These are phyloP conservation scores for Eutrema salsugineum DNA, from an alignment of 441 rosid genomes.

Conservation along the genomic window DNA sequence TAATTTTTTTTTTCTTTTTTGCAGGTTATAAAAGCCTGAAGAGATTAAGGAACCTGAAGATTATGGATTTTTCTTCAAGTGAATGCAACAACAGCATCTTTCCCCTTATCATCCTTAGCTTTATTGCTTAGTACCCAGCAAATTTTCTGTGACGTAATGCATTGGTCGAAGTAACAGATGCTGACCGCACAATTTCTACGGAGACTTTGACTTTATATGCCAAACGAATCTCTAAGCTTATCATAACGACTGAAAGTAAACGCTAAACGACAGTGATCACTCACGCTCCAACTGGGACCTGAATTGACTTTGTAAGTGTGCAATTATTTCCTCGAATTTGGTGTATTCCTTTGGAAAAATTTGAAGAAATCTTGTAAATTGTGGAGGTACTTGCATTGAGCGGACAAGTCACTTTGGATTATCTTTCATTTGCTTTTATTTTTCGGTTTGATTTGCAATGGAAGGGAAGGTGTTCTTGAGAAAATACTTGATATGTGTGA, in stretches of 20 bases:
- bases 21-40: background rate
- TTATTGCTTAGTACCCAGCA: background rate
- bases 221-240: background rate
- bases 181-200: background rate
- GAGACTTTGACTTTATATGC: no score
- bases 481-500: no score
- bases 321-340: background rate
- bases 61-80: no score
- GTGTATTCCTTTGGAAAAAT: background rate
- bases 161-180: background rate
- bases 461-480: no score
- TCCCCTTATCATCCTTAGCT: no score
- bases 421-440: no score
- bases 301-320: background rate
- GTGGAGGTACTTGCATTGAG: no score
- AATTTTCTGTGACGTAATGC: background rate
- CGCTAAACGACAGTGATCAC: background rate
- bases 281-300: background rate
- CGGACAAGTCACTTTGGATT: no score
- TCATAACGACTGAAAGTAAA: background rate
- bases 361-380: no score
- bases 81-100: no score
- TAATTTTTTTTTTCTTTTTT: no score
- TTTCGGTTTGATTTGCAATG: no score
- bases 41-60: background rate